Conservation (phyloP, 345 rosid genomes). For the Melastoma malabathricum region DNA sequence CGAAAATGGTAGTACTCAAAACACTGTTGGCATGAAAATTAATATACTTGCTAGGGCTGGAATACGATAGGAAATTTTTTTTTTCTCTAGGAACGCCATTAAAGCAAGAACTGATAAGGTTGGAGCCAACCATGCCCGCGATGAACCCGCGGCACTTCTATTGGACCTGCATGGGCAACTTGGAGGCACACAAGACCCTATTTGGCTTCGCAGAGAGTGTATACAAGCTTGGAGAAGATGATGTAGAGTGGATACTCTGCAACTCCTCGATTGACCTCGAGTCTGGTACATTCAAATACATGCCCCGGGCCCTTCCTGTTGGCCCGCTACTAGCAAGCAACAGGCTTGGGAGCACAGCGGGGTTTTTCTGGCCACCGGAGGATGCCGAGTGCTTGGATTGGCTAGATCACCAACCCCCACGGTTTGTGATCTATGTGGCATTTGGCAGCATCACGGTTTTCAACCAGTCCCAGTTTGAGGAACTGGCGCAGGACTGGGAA, state of each 20-base stretch:
- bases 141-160: constrained; percentile 1
- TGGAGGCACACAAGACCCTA: neutral
- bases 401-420: constrained; percentile 8
- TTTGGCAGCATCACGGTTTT: constrained; percentile 19
- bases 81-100: constrained; percentile 4
- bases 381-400: constrained; percentile 8
- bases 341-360: neutral
- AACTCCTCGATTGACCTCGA: constrained; percentile 7
- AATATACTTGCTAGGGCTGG: too few species aligned
- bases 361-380: constrained; percentile 8
- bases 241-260: constrained; percentile 6
- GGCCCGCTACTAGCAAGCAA: constrained; percentile 7
- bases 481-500: constrained; percentile 22
- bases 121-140: constrained; percentile 8
- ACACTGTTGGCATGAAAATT: too few species aligned
- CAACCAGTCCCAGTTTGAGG: constrained; percentile 14
- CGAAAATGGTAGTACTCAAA: neutral
- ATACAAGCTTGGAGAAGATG: neutral
- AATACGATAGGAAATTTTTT: neutral
- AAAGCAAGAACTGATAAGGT: constrained; percentile 6
- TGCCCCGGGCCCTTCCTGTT: constrained; percentile 3
- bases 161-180: constrained; percentile 10
- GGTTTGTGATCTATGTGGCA: constrained; percentile 22
- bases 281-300: neutral
- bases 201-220: neutral